Evolutionary conservation across 352 stramenopile species (phyloP), one percentile per base, ranked within the genome.

Genomic region (Aphanomyces stellatus): DNA sequence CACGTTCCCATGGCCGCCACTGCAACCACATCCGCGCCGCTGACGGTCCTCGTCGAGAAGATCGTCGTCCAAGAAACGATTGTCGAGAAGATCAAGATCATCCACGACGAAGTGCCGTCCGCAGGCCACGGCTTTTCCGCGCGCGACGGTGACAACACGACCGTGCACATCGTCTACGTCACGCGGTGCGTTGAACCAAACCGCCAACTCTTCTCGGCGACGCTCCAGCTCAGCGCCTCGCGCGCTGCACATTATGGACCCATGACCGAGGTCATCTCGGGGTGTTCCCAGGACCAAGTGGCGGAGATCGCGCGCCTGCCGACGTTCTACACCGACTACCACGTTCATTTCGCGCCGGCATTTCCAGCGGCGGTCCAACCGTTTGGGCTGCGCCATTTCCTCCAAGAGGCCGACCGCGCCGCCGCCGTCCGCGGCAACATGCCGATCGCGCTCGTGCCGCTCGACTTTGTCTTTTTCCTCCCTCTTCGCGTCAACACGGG

Each of bases 281-380:
- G 75, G 30, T 86, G 78, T 61, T 67, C 73, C 28, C 68, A 73
- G 1, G 61, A 57, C 27, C 62, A 84, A 40, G 67, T 71, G 15
- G 25, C 66, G 11, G 42, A 71, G 11, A 59, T 82, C 48, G 66
- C 51, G 15, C 24, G 51, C 30, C 73, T 84, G 53, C 76, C 76
- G 62, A 72, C 64, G 37, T 73, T 87, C 40, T 85, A 87, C 53
- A 74, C 81, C 66, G 74, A 87, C 72, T 86, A 78, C 49, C 74
- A 46, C 28, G 66, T 74, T 37, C 77, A 85, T 53, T 82, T 85
- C 62, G 78, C 76, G 41, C 79, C 79, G 11, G 71, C 61, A 4
- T 87, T 78, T 67, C 73, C 69, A 22, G 75, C 77, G 30, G 85
- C 83, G 71, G 85, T 83, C 67, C 57, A 66, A 25, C 59, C 59